These are phyloP conservation scores for Colletotrichum somersetense DNA, from an alignment of 2,329 filamentous ascomycete species.

Conservation along the genomic window DNA sequence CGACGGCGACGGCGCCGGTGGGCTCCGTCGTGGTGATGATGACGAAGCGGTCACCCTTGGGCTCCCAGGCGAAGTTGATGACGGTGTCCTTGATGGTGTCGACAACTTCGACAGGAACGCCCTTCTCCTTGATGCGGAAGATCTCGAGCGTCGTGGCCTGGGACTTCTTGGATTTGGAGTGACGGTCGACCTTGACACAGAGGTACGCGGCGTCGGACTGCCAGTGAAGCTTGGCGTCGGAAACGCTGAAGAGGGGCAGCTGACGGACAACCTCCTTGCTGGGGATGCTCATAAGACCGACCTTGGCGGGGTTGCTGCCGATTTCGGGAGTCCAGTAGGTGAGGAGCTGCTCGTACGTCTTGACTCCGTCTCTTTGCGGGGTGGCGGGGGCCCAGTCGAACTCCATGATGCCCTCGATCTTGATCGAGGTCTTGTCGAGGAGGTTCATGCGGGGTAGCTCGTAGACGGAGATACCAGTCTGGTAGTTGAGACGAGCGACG, in stretches of 20 bases:
- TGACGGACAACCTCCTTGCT: conserved; percentile 95
- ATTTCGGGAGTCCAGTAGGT: conserved; percentile 99
- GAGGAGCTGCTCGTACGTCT: conserved; percentile 94
- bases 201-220: conserved; percentile 94
- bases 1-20: conserved; percentile 80
- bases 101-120: conserved; percentile 96
- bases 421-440: conserved; percentile 90
- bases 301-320: conserved; percentile 96
- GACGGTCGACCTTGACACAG: conserved; percentile 97
- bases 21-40: conserved; percentile 95
- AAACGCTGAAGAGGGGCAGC: conserved; percentile 97
- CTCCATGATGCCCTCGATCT: conserved; percentile 96
- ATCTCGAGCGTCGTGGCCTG: conserved; percentile 97
- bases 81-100: conserved; percentile 98
- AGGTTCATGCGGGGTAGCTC: conserved; percentile 91
- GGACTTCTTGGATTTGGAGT: conserved; percentile 99
- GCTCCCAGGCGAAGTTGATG: conserved; percentile 99
- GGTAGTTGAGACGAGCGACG: conserved; percentile 90
- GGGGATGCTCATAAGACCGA: conserved; percentile 95
- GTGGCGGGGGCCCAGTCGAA: conserved; percentile 97
- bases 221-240: conserved; percentile 98
- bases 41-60: conserved; percentile 96
- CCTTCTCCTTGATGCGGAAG: conserved; percentile 97
- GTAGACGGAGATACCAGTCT: conserved; percentile 90
- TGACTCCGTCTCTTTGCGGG: conserved; percentile 84